Evolutionary conservation across 768 basidiomycete species (phyloP).

Genomic region (Tremella mesenterica): DNA sequence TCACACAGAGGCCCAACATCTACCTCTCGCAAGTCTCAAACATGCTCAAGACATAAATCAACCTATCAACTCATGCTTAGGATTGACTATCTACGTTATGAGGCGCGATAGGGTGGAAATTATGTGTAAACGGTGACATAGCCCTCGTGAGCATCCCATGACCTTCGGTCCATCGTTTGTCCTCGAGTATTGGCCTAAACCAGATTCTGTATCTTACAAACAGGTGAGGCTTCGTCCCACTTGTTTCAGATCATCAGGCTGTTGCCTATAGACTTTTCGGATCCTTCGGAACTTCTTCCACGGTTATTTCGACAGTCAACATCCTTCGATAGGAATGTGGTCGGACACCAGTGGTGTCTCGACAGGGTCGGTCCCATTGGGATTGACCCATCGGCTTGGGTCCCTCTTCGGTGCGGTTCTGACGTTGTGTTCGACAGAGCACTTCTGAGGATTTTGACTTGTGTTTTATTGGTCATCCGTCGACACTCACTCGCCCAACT

Average conservation of each 20-base stretch:
- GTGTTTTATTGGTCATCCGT: too few relatives aligned
- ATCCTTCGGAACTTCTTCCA: too few relatives aligned
- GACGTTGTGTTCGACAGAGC: too few relatives aligned
- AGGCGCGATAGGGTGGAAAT: background rate
- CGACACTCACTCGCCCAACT: too few relatives aligned
- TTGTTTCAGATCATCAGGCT: background rate
- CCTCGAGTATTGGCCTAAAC: background rate
- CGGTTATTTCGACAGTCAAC: too few relatives aligned
- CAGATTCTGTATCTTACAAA: background rate
- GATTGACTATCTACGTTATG: too few relatives aligned
- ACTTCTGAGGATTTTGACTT: too few relatives aligned
- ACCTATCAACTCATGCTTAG: too few relatives aligned
- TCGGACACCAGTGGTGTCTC: background rate
- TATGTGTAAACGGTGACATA: background rate
- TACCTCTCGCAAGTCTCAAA: too few relatives aligned
- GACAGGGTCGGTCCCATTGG: background rate
- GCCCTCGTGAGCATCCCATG: conserved; percentile 1
- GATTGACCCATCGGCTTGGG: background rate
- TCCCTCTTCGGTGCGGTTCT: background rate
- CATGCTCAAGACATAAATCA: too few relatives aligned
- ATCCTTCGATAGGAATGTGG: background rate
- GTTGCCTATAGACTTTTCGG: too few relatives aligned
- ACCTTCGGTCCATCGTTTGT: conserved; percentile 1
- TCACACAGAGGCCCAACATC: too few relatives aligned
- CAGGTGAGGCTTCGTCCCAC: background rate